phyloP scores from a whole-genome alignment of 1,139 yeast species.

The Debaryomyces fabryi region DNA sequence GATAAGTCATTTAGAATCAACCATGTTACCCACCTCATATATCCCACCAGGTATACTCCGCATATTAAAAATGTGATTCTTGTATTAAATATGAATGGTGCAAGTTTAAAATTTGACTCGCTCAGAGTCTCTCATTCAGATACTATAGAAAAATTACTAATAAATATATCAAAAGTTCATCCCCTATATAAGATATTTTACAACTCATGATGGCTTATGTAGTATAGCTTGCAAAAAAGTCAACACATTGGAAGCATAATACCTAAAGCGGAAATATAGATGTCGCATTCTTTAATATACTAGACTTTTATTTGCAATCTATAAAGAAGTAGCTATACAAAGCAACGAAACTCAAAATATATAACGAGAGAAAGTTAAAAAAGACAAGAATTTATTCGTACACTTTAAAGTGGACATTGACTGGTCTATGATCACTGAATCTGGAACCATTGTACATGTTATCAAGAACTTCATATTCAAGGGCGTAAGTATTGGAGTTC shows the following conservation, averaged over 20 bases:
- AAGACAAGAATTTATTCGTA: not conserved
- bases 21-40: no score
- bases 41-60: no score
- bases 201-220: not conserved
- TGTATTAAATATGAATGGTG: no score
- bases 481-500: constrained; percentile 14
- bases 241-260: not conserved
- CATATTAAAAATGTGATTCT: no score
- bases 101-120: no score
- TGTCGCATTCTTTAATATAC: not conserved
- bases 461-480: constrained; percentile 41
- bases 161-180: no score
- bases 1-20: no score
- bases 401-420: constrained; percentile 30
- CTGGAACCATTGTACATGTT: constrained; percentile 27
- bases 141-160: no score
- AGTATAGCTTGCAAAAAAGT: not conserved
- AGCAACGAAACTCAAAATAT: not conserved
- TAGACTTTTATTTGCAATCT: constrained; percentile 2
- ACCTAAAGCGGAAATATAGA: not conserved
- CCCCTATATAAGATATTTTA: no score
- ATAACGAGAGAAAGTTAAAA: not conserved
- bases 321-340: not conserved
- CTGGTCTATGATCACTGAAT: constrained; percentile 51
- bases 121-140: no score